Conservation (phyloP, 257 asterid genomes). For the Lavandula angustifolia region DNA sequence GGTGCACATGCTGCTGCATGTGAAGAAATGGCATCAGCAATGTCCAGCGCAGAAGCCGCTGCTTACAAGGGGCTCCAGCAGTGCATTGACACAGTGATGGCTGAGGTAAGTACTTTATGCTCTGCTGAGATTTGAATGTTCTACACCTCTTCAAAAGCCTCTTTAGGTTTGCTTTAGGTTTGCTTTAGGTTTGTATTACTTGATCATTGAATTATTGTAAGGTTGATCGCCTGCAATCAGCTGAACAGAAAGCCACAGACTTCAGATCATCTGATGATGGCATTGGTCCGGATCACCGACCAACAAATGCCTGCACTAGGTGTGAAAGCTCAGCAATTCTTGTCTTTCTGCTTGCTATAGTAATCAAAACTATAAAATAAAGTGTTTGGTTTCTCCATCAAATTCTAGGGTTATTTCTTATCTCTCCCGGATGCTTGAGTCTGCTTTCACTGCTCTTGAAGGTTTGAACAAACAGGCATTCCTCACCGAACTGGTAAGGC, state of each 20-base stretch:
- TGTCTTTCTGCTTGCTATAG: too few relatives aligned
- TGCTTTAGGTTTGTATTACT: conserved; percentile 12
- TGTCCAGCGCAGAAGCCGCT: conserved; percentile 95
- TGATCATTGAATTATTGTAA: conserved; percentile 37
- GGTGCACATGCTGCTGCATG: conserved; percentile 94
- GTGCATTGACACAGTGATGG: conserved; percentile 93
- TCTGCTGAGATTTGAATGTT: conserved; percentile 18
- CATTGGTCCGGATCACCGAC: conserved; percentile 86
- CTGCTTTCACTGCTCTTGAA: conserved; percentile 93
- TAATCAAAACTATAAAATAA: background rate
- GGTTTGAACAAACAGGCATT: conserved; percentile 98
- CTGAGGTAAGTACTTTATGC: conserved; percentile 67
- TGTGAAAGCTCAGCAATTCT: conserved; percentile 26
- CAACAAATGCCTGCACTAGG: conserved; percentile 97
- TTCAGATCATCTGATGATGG: conserved; percentile 91
- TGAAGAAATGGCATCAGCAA: conserved; percentile 96
- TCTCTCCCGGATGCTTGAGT: conserved; percentile 91
- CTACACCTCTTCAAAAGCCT: conserved; percentile 3
- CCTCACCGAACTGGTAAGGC: conserved; percentile 80
- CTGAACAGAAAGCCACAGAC: conserved; percentile 91
- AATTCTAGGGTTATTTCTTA: conserved; percentile 81
- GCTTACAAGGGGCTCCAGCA: conserved; percentile 98
- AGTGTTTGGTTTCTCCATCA: conserved; percentile 26
- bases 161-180: conserved; percentile 22
- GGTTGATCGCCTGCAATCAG: conserved; percentile 91